phyloP scores from a whole-genome alignment of 2,329 filamentous ascomycete species.

The Beauveria caledonica region DNA sequence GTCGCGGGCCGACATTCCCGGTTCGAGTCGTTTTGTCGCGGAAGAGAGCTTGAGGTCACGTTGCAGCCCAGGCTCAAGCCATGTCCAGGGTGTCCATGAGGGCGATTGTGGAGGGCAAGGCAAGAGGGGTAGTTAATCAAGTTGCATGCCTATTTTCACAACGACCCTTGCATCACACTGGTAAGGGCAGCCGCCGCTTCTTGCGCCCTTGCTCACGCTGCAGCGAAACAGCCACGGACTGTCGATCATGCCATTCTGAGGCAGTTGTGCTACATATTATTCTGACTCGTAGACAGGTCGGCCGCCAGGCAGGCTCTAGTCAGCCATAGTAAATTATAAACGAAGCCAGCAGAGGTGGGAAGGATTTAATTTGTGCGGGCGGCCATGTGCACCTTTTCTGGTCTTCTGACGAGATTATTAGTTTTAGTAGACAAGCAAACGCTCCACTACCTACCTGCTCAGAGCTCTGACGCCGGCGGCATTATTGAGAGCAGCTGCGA shows the following conservation, averaged over 20 bases:
- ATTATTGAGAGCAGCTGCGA: neutral
- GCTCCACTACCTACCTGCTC: neutral
- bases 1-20: neutral
- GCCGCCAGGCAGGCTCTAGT: neutral
- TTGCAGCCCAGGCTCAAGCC: neutral
- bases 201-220: neutral
- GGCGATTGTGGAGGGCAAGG: too few species aligned
- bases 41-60: neutral
- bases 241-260: slow-evolving; percentile 9
- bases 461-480: neutral
- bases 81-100: neutral
- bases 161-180: neutral
- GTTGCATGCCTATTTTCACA: too few species aligned
- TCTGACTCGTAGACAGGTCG: slow-evolving; percentile 5
- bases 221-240: slow-evolving; percentile 6
- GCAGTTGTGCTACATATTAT: slow-evolving; percentile 6
- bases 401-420: neutral
- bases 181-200: neutral
- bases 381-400: neutral
- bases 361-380: neutral
- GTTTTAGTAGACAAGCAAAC: neutral
- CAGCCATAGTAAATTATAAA: neutral
- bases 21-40: neutral
- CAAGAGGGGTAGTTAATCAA: too few species aligned
- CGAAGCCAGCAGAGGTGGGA: neutral